Percentiles rank a stretch among this genome's conserved stretches.
Evolutionary conservation across 306 rosid species (phyloP).

Genomic region (Canavalia ensiformis): DNA sequence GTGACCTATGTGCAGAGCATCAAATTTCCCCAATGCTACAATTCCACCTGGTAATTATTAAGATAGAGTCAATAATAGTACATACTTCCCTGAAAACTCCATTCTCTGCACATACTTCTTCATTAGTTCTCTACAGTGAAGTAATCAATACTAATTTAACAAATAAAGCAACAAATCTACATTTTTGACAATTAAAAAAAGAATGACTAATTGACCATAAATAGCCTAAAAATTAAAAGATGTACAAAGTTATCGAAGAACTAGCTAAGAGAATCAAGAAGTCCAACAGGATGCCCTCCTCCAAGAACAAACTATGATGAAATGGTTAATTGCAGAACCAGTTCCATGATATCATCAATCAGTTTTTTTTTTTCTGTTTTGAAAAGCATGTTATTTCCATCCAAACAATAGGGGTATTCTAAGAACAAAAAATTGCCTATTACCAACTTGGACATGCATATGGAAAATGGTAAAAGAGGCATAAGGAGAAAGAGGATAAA

Average conservation of each 20-base stretch:
- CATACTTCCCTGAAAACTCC: slow-evolving; percentile 15
- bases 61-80: slow-evolving; percentile 20
- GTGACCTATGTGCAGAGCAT: slow-evolving; percentile 94
- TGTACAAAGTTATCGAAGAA: neutral
- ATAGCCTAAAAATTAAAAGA: slow-evolving; percentile 8
- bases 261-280: slow-evolving; percentile 34
- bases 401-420: slow-evolving; percentile 17
- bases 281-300: neutral
- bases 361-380: neutral
- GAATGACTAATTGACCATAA: neutral
- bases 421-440: neutral
- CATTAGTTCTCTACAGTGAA: slow-evolving; percentile 10
- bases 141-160: slow-evolving; percentile 9
- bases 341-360: slow-evolving; percentile 31
- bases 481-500: slow-evolving; percentile 45
- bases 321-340: slow-evolving; percentile 29
- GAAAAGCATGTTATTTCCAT: slow-evolving; percentile 19
- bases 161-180: neutral
- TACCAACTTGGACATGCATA: slow-evolving; percentile 1
- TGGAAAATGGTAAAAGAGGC: slow-evolving; percentile 25
- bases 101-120: slow-evolving; percentile 15
- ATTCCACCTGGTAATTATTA: slow-evolving; percentile 75
- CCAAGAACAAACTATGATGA: slow-evolving; percentile 21
- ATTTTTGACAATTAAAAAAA: neutral
- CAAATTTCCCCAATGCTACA: slow-evolving; percentile 96